Conservation (phyloP, 768 basidiomycete genomes). For the Crassisporium funariophilum region DNA sequence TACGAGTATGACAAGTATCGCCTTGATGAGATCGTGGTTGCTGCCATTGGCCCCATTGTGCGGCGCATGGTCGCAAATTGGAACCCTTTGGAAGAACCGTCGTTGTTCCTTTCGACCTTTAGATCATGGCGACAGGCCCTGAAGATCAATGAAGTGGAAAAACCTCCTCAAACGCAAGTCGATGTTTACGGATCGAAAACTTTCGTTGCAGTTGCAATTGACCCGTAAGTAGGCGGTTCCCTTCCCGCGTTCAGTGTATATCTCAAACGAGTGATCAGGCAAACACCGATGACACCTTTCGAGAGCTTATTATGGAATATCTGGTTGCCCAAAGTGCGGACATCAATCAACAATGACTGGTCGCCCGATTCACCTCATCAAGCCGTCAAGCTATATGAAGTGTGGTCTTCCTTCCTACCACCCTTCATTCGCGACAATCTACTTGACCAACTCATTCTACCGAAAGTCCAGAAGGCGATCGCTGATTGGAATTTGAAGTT, state of each 20-base stretch:
- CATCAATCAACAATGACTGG: slow-evolving; percentile 96
- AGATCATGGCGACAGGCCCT: slow-evolving; percentile 70
- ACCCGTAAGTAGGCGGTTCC: slow-evolving; percentile 42
- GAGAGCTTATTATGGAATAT: slow-evolving; percentile 93
- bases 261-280: slow-evolving; percentile 28
- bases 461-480: slow-evolving; percentile 86
- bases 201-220: slow-evolving; percentile 26
- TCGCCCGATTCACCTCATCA: slow-evolving; percentile 68
- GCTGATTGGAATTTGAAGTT: slow-evolving; percentile 78
- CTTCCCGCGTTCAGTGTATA: neutral
- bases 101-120: slow-evolving; percentile 63
- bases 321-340: slow-evolving; percentile 95
- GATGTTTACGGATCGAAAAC: slow-evolving; percentile 58
- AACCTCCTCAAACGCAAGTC: slow-evolving; percentile 45
- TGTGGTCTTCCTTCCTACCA: slow-evolving; percentile 87
- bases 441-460: slow-evolving; percentile 92
- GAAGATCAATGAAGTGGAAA: slow-evolving; percentile 55
- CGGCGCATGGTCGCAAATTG: slow-evolving; percentile 75
- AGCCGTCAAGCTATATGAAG: slow-evolving; percentile 82
- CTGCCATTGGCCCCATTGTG: slow-evolving; percentile 83
- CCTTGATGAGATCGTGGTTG: slow-evolving; percentile 92
- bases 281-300: slow-evolving; percentile 87
- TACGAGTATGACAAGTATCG: slow-evolving; percentile 76
- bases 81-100: slow-evolving; percentile 83
- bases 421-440: slow-evolving; percentile 93